Base-by-base conservation (phyloP, 2,329 filamentous ascomycete genomes). In the Claviceps capensis region DNA sequence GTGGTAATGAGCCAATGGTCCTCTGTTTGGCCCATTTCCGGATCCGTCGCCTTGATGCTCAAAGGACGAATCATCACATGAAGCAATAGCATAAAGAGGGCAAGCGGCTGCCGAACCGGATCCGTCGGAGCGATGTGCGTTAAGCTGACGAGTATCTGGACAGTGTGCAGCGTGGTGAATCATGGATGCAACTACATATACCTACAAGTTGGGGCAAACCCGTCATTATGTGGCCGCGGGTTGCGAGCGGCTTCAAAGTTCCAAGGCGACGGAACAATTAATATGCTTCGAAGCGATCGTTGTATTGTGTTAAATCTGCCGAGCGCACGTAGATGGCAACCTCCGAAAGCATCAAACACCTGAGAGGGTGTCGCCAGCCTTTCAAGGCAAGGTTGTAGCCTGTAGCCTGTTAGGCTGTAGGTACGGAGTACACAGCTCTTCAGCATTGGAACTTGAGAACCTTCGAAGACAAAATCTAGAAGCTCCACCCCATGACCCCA, bases 401-500 rank as follows among this genome's bases (percentile, higher is more conserved):
- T 17, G 4, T 36, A 6, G 6, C 7, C 23, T 22, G 22, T 22
- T 22, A 22, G 22, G 22, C 4, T 4, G 22, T 22, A 22, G 22
- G 22, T 22, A 22, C 22, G 3, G 22, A 22, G 22, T 22, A 30
- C 26, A 30, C 26, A 30, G 26, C 26, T 30, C 26, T 30, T 30
- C 26, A 30, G 9, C 9, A 30, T 34, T 34, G 1, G 4, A 34
- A 11, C 9, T 11, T 34, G 30, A 34, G 30, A 11, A 34, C 11
- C 30, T 49, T 49, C 47, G 38, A 43, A 11, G 42, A 49, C 16
- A 26, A 17, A 26, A 42, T 49, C 47, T 49, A 36, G 47, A 49
- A 49, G 22, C 14, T 42, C n/a, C n/a, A 11, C 23, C 38, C 34
- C 36, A 40, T 13, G 23, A 34, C 37, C 34, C 37, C n/a, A 17